Base-by-base conservation (phyloP, 148 eudicot genomes). In the Suaeda aralocaspica region DNA sequence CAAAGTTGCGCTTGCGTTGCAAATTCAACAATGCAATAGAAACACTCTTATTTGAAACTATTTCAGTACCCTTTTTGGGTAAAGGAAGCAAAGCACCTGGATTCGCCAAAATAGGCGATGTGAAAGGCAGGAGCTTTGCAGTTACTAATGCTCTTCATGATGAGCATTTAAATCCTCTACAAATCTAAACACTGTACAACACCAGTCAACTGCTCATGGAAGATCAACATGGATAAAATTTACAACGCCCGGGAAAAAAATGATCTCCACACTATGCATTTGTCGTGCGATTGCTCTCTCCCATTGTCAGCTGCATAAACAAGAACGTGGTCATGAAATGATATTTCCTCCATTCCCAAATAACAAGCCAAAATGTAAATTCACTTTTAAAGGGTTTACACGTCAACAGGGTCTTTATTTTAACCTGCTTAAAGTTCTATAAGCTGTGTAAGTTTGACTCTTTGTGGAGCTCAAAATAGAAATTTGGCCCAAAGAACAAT, bases 221-320 rank as follows among this genome's bases (percentile, higher is more conserved):
- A 19, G 41, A 44, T 61, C 49, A 59, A 64, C 33, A 34, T 16
- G 39, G 50, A 28, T 34, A 28, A 21, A 59, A 31, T 19, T 72
- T 59, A 66, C 76, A 63, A 25, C 24, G 21, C n/a, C 33, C 33
- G 50, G 66, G 65, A 67, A 61, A 63, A 67, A 61, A 63, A 29
- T 63, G 70, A 62, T 33, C 48, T 49, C 48, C 58, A 28, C 50
- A 41, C 48, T 62, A 53, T 24, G 66, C 58, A 61, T 58, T 68
- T 62, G 52, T 36, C 51, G 28, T 36, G 45, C 14, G 52, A 48
- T 67, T 63, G 74, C 52, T 48, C 57, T 55, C 65, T 33, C 46
- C 50, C 70, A 72, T 67, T 13, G 77, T 68, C 59, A 78, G 48
- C 81, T 78, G 77, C 77, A 45, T 22, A 53, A 48, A 50, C 14